These are phyloP conservation scores for Solanum hybrid DNA, from an alignment of 305 asterid genomes.

Conservation along the genomic window DNA sequence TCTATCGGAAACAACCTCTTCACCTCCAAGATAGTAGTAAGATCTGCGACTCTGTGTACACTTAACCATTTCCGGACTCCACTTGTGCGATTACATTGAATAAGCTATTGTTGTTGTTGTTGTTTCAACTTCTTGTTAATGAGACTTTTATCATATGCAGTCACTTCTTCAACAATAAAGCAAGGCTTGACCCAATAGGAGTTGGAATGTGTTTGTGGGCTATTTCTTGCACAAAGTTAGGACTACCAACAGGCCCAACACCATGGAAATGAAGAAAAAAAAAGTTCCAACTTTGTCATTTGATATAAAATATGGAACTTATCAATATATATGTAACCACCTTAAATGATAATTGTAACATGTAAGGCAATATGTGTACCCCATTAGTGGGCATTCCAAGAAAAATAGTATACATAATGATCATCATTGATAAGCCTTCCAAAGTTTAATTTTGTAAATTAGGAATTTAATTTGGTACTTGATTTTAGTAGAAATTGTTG, in stretches of 20 bases:
- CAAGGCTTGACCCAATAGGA: not conserved
- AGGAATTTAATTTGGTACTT: not conserved
- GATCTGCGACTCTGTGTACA: fast-evolving
- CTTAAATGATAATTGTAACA: not conserved
- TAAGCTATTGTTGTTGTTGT: not conserved
- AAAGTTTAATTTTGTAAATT: not conserved
- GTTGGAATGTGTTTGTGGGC: not conserved
- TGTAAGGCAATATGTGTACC: not conserved
- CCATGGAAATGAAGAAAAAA: not conserved
- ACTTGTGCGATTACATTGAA: not conserved
- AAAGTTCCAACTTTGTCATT: not conserved
- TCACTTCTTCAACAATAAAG: not conserved
- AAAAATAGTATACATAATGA: not conserved
- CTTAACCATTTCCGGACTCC: not conserved
- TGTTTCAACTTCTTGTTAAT: not conserved
- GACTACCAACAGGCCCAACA: not conserved
- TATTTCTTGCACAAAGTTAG: not conserved
- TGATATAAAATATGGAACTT: not conserved
- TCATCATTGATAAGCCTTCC: not conserved
- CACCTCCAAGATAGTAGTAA: not conserved
- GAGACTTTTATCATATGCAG: not conserved
- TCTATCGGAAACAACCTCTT: not conserved
- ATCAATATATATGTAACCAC: not conserved
- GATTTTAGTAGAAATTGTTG: not conserved
- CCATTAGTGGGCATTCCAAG: not conserved